Evolutionary conservation across 441 rosid genomes (phyloP).

Genomic region (Pelargonium myrrhifolium): DNA sequence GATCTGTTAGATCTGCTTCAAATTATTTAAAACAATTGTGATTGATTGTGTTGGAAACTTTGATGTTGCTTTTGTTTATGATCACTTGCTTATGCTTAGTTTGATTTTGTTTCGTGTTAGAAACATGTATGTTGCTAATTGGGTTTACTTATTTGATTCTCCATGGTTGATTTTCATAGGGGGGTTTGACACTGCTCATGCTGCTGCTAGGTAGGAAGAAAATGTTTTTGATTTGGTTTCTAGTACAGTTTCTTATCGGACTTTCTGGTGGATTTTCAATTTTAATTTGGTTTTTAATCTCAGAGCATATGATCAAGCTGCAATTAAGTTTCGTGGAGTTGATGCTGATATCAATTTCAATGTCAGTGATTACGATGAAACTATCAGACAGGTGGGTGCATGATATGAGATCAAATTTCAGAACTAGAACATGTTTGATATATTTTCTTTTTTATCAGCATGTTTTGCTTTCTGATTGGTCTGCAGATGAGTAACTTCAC

Average conservation of each 20-base stretch:
- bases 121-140: neutral
- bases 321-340: slow-evolving; percentile 57
- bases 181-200: slow-evolving; percentile 47
- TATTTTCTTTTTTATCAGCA: neutral
- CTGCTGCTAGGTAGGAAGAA: slow-evolving; percentile 37
- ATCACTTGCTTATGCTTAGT: neutral
- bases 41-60: no score
- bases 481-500: slow-evolving; percentile 58
- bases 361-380: slow-evolving; percentile 41
- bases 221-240: neutral
- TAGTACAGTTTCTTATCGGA: neutral
- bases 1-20: no score
- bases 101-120: neutral
- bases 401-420: neutral
- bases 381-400: neutral
- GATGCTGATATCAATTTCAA: slow-evolving; percentile 62
- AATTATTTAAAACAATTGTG: no score
- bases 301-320: slow-evolving; percentile 68
- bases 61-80: no score
- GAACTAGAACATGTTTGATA: neutral
- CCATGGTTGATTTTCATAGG: slow-evolving; percentile 17
- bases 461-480: neutral
- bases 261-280: neutral
- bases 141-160: neutral
- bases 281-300: slow-evolving; percentile 10